A percentile compares a stretch with the other conserved stretches of the same genome.
Evolutionary conservation across 805 yeast genomes (phyloP).

Genomic region (Yarrowia sp.): DNA sequence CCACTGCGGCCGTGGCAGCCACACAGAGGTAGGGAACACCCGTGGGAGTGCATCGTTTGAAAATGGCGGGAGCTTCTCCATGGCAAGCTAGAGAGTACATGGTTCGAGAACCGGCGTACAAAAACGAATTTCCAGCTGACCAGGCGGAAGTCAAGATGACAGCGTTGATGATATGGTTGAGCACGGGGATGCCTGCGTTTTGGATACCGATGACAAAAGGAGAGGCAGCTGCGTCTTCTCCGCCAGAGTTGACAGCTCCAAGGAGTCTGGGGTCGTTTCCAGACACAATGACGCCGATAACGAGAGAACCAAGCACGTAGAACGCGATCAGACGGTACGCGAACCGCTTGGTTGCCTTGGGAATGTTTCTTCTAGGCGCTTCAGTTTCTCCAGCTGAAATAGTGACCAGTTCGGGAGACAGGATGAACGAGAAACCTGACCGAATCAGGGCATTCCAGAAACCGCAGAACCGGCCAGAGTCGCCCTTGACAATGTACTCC

Average conservation of each 20-base stretch:
- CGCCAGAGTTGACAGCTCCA: slow-evolving; percentile 55
- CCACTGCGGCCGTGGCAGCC: slow-evolving; percentile 65
- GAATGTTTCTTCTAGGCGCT: slow-evolving; percentile 77
- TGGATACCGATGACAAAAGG: slow-evolving; percentile 67
- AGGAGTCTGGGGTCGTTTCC: slow-evolving; percentile 65
- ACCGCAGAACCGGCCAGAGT: slow-evolving; percentile 68
- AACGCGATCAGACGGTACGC: slow-evolving; percentile 73
- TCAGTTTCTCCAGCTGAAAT: slow-evolving; percentile 86
- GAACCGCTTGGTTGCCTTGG: slow-evolving; percentile 76
- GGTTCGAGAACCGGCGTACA: slow-evolving; percentile 67
- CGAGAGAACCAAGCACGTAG: slow-evolving; percentile 70
- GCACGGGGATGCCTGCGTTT: slow-evolving; percentile 60
- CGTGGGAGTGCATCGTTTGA: slow-evolving; percentile 63
- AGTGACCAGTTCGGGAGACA: slow-evolving; percentile 81
- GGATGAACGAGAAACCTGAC: slow-evolving; percentile 78
- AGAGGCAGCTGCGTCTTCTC: slow-evolving; percentile 67
- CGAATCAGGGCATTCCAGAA: slow-evolving; percentile 68
- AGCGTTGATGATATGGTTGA: slow-evolving; percentile 62
- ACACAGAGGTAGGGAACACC: slow-evolving; percentile 83
- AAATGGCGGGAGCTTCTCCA: slow-evolving; percentile 69
- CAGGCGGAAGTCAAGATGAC: slow-evolving; percentile 63
- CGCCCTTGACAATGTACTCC: slow-evolving; percentile 58
- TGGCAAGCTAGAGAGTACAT: slow-evolving; percentile 62
- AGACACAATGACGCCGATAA: slow-evolving; percentile 75
- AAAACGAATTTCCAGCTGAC: slow-evolving; percentile 64